A percentile compares a stretch with the other conserved stretches of the same genome.
Conservation (phyloP, 176 grass and related monocot genomes). For the Luzula sylvatica region DNA sequence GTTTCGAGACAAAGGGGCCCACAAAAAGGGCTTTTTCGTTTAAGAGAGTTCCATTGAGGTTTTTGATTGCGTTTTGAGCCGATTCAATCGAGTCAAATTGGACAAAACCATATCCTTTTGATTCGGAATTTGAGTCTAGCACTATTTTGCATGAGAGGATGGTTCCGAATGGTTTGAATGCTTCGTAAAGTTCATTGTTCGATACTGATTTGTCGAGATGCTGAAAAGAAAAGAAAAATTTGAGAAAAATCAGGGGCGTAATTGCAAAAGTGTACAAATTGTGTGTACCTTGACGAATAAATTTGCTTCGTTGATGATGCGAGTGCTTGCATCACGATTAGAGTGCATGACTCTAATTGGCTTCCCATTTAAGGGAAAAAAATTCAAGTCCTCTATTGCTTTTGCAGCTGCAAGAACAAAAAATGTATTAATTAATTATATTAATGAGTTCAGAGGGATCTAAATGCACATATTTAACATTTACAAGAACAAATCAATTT, state of each 20-base stretch:
- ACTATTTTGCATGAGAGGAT: slow-evolving; percentile 97
- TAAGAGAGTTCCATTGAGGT: slow-evolving; percentile 72
- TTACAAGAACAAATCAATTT: too few relatives aligned
- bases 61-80: slow-evolving; percentile 71
- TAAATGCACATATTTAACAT: too few relatives aligned
- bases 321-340: slow-evolving; percentile 82
- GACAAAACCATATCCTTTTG: slow-evolving; percentile 94
- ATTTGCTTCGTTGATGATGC: slow-evolving; percentile 68
- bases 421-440: neutral
- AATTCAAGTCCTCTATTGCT: slow-evolving; percentile 81
- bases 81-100: slow-evolving; percentile 85
- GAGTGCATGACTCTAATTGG: slow-evolving; percentile 96
- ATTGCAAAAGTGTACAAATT: neutral
- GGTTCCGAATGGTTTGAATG: slow-evolving; percentile 69
- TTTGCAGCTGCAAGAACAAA: slow-evolving; percentile 50
- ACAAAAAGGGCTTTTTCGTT: slow-evolving; percentile 92
- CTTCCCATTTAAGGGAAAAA: slow-evolving; percentile 73
- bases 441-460: too few relatives aligned
- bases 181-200: slow-evolving; percentile 67
- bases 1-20: slow-evolving; percentile 81
- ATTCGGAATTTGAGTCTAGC: slow-evolving; percentile 60
- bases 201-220: slow-evolving; percentile 86
- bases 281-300: slow-evolving; percentile 84
- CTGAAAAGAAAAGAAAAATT: slow-evolving; percentile 26
- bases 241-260: neutral